Evolutionary conservation across 495 filamentous ascomycete species (phyloP), one percentile per base, ranked within the genome.

Genomic region (Cercophora sp.): DNA sequence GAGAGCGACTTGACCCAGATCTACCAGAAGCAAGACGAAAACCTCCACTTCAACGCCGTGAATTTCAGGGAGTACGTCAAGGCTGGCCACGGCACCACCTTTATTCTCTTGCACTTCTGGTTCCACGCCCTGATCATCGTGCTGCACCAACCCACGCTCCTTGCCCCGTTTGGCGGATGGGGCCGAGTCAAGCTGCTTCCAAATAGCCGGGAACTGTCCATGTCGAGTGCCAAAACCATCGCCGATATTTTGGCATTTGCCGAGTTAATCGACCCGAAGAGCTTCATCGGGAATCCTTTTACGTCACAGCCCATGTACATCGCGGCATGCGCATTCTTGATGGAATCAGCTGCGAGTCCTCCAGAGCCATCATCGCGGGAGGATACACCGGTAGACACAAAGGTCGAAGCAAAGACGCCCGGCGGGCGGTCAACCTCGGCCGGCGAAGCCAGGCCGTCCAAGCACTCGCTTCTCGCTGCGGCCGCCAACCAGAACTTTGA

Each of bases 291-390:
- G 8, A 92, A 91, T 50, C 89, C 89, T 1, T 94, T 94, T 51
- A 94, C 86, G 2, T 89, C 85, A 24, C 89, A 94, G 67, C 89
- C 89, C 9, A 90, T 94, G 61, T 94, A 91, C 61, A 90, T 94
- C 58, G 88, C 88, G 3, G 89, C 87, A 5, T 91, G 88, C 61
- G 88, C 88, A 4, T 94, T 94, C 57, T 70, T 94, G 13, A 85
- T 88, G 75, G 88, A 94, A 59, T 86, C 85, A 13, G 81, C 71
- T n/a, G 75, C 84, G 41, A 81, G 73, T 34, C 67, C 73, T 6
- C 82, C 81, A 13, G 72, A 79, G 18, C 76, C 79, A 1, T 65
- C 79, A 8, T 84, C 83, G 5, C 71, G 78, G 48, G 74, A 74
- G 29, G 41, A 56, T n/a, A 76, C 73, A 5, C 77, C 70, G 1